phyloP scores from a whole-genome alignment of 441 rosid species.

The Metrosideros polymorpha region DNA sequence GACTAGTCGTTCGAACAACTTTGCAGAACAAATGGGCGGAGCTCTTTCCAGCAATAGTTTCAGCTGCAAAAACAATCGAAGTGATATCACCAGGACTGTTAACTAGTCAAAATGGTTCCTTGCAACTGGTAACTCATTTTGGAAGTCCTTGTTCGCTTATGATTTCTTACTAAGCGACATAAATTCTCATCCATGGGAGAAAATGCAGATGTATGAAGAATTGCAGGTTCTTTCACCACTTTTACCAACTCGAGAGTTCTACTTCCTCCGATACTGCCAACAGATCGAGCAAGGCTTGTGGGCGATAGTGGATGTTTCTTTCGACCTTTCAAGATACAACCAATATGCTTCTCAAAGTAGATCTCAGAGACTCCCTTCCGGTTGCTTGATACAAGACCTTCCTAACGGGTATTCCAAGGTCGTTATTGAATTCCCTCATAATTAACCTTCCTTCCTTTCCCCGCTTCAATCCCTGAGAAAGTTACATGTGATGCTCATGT shows the following conservation, averaged over 20 bases:
- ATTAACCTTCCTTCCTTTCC: neutral
- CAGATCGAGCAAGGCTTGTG: constrained; percentile 88
- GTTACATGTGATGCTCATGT: neutral
- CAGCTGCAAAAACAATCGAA: constrained; percentile 64
- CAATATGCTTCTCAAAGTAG: constrained; percentile 52
- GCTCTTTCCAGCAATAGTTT: constrained; percentile 68
- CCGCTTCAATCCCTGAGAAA: neutral
- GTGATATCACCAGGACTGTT: constrained; percentile 58
- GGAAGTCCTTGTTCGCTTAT: neutral
- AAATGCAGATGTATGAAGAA: constrained; percentile 78
- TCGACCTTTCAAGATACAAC: constrained; percentile 39
- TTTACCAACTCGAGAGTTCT: constrained; percentile 72
- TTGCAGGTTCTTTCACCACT: constrained; percentile 85
- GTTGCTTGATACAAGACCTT: constrained; percentile 95
- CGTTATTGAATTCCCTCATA: neutral
- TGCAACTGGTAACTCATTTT: constrained; percentile 57
- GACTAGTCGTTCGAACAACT: neutral
- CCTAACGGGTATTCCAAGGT: constrained; percentile 98
- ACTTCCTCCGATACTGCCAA: constrained; percentile 70
- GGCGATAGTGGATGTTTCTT: constrained; percentile 81
- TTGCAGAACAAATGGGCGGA: constrained; percentile 76
- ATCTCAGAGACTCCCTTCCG: constrained; percentile 74
- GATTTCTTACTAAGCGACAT: neutral
- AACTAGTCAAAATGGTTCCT: constrained; percentile 54
- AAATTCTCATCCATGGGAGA: neutral